Conservation (phyloP, 805 yeast species). For the Dipodascopsis uninucleata region DNA sequence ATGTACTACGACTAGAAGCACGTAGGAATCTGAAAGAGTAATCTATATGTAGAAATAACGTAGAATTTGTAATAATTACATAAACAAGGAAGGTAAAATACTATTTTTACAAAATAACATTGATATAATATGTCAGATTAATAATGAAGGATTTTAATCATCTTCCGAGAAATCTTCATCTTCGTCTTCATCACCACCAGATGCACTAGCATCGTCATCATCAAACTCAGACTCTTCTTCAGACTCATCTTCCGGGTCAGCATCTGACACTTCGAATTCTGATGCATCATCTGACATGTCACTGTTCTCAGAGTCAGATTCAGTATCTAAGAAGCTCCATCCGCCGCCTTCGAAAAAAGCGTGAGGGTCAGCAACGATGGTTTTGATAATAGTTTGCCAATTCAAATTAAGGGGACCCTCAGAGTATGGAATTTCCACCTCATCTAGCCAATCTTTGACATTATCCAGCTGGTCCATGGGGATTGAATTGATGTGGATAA, state of each 20-base stretch:
- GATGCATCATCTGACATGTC: slow-evolving; percentile 65
- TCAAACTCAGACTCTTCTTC: slow-evolving; percentile 14
- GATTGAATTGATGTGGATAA: slow-evolving; percentile 87
- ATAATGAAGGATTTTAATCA: slow-evolving; percentile 23
- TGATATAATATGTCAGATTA: too few species aligned
- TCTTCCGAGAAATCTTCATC: slow-evolving; percentile 33
- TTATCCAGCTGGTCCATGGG: slow-evolving; percentile 90
- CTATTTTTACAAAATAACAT: too few species aligned
- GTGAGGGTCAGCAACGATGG: slow-evolving; percentile 86
- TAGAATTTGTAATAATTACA: too few species aligned
- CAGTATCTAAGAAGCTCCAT: slow-evolving; percentile 90
- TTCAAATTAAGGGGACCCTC: slow-evolving; percentile 94
- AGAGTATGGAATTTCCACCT: slow-evolving; percentile 90
- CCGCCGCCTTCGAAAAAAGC: slow-evolving; percentile 94
- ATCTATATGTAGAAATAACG: too few species aligned
- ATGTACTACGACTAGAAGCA: too few species aligned
- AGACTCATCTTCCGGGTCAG: slow-evolving; percentile 25
- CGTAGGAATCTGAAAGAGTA: too few species aligned
- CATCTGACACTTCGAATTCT: slow-evolving; percentile 48
- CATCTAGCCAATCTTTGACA: slow-evolving; percentile 95
- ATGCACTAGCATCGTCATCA: slow-evolving; percentile 13
- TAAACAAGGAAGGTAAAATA: too few species aligned
- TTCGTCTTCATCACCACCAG: slow-evolving; percentile 17
- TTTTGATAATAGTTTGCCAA: slow-evolving; percentile 94
- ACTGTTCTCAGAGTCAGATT: slow-evolving; percentile 71